Evolutionary conservation across 192 early-diverging fungal genomes (phyloP).

Genomic region (Chytriomyces confervae): DNA sequence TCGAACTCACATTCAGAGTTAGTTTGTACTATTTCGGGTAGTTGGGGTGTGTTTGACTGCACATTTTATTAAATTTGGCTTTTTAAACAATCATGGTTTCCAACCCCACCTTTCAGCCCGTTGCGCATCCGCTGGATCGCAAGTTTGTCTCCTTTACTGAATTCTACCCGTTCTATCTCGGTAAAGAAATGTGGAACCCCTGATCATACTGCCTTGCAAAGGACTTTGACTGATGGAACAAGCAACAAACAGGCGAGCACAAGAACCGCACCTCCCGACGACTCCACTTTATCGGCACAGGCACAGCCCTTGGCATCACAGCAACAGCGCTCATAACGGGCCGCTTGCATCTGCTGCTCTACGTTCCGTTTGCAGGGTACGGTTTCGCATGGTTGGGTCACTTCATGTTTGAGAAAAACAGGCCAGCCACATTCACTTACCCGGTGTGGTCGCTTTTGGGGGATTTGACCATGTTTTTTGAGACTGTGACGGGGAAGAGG

Average conservation of each 20-base stretch:
- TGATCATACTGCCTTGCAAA: constrained; percentile 26
- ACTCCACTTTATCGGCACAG: constrained; percentile 61
- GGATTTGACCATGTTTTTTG: constrained; percentile 57
- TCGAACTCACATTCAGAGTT: no score
- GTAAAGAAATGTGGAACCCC: constrained; percentile 47
- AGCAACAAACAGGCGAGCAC: constrained; percentile 22
- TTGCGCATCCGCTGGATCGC: constrained; percentile 45
- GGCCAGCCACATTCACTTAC: constrained; percentile 75
- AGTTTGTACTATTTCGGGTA: no score
- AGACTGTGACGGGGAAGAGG: constrained; percentile 24
- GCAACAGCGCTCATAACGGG: constrained; percentile 1
- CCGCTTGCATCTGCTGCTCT: background rate
- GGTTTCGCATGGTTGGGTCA: constrained; percentile 66
- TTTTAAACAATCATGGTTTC: constrained; percentile 3
- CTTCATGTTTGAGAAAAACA: constrained; percentile 53
- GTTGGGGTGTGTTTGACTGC: no score
- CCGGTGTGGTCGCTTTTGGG: constrained; percentile 67
- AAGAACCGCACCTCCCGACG: constrained; percentile 55
- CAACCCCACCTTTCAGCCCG: constrained; percentile 31
- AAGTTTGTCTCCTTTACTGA: constrained; percentile 59
- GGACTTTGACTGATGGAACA: constrained; percentile 15
- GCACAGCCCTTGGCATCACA: constrained; percentile 6
- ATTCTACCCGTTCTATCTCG: constrained; percentile 76
- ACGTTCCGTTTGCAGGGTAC: constrained; percentile 43
- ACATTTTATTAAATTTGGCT: no score